These are phyloP conservation scores for Sugiyamaella neomexicana DNA, from an alignment of 1,139 yeast species.

Conservation along the genomic window DNA sequence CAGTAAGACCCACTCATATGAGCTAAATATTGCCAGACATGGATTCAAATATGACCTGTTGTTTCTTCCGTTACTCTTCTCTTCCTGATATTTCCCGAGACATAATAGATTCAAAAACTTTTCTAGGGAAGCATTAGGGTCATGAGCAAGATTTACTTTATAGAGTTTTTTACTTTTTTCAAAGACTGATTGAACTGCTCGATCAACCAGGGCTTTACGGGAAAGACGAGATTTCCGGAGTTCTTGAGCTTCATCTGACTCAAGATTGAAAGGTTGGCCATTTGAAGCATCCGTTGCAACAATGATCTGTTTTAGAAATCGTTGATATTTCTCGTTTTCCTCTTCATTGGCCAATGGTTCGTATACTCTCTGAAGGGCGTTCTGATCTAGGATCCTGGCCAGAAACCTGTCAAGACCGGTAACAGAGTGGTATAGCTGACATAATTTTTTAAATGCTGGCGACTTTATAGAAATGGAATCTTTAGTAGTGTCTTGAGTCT, in stretches of 20 bases:
- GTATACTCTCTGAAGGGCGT: neutral
- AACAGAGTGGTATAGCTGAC: neutral
- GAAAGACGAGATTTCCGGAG: neutral
- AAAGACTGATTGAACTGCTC: neutral
- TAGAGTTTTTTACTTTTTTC: neutral
- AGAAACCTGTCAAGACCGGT: slow-evolving; percentile 6
- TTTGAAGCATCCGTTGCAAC: slow-evolving; percentile 2
- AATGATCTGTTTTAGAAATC: neutral
- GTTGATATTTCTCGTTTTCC: neutral
- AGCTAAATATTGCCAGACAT: neutral
- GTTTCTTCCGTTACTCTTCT: neutral
- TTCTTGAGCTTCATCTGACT: neutral
- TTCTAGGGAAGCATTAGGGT: neutral
- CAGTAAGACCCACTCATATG: slow-evolving; percentile 8
- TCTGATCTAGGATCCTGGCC: neutral
- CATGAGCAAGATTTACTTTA: neutral
- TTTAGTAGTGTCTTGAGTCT: neutral
- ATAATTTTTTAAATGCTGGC: neutral
- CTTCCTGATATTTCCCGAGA: neutral
- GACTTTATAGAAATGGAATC: neutral
- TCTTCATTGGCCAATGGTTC: neutral
- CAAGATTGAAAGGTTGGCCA: neutral
- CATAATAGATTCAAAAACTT: neutral
- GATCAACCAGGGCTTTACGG: neutral
- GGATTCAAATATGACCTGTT: neutral